Percentiles rank a stretch among this genome's conserved stretches.
phyloP scores from a whole-genome alignment of 2,329 filamentous ascomycete genomes.

The Aspergillus aculeatus region DNA sequence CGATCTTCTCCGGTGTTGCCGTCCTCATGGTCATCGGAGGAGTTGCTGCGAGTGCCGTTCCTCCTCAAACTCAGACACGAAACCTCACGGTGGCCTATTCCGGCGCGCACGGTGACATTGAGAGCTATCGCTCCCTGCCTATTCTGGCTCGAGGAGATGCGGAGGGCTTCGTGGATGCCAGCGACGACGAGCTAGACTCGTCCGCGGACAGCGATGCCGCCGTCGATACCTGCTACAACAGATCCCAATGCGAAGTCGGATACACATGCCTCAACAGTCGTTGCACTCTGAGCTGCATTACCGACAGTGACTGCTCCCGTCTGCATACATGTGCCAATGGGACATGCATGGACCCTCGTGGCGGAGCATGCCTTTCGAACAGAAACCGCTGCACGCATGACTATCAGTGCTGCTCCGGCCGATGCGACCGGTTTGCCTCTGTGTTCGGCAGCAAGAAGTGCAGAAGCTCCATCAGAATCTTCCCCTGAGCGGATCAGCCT shows the following conservation, averaged over 20 bases:
- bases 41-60: neutral
- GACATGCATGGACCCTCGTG: neutral
- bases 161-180: neutral
- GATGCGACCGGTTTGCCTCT: slow-evolving; percentile 4
- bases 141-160: neutral
- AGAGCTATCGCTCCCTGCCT: neutral
- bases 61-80: neutral
- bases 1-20: neutral
- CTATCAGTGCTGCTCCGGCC: slow-evolving; percentile 9
- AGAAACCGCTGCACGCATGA: neutral
- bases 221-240: neutral
- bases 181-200: neutral
- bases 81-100: neutral
- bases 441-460: slow-evolving; percentile 5
- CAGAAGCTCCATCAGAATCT: neutral
- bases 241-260: slow-evolving; percentile 6
- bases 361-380: neutral
- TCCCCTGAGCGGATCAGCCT: neutral
- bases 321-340: slow-evolving; percentile 2
- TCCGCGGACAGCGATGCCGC: neutral
- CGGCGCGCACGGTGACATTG: neutral
- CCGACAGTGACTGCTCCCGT: slow-evolving; percentile 6
- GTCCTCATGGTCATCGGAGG: neutral
- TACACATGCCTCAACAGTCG: slow-evolving; percentile 1
- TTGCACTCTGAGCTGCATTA: slow-evolving; percentile 5